Evolutionary conservation across 805 yeast genomes (phyloP), one percentile per base, ranked within the genome.

Genomic region (Candida sphagnicola): DNA sequence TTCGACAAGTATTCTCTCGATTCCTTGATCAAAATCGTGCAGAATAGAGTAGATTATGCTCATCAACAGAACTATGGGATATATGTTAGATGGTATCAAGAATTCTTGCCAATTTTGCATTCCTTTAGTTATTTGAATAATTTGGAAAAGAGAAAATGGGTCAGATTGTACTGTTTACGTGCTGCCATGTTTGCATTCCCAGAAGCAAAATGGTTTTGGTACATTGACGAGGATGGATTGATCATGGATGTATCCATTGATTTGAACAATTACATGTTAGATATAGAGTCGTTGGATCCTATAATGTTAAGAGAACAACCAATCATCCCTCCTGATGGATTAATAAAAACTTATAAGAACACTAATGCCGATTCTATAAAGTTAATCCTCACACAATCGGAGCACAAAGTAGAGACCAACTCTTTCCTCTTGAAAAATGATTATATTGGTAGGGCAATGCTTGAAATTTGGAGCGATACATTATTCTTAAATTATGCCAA

Each of bases 111-210:
- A 5, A 49, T 72, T 12, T 50, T 82, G 40, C 70, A 76, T 39
- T 55, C 67, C 5, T 38, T 62, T 28, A 70, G 70, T 26, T 59
- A 71, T 49, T 61, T 66, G 42, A 59, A 62, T 45, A 61, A 61
- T 48, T 45, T 56, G 52, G 67, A 78, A 47, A 65, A 65, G 40
- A 62, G 70, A 19, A 68, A 67, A 46, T 85, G 95, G 93, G 74
- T 78, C 23, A 77, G 81, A 46, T 53, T 82, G 19, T 74, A 76
- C 40, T 58, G 81, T 29, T 58, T 87, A 56, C 74, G 95, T 44
- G 93, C 90, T 31, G 97, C 98, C n/a, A 80, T 91, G 82, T 78
- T 77, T 57, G 93, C 95, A 0, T 89, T 89, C 67, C 98, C 98
- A 1, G 70, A 81, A 34, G 85, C 96, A n/a, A 79, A 86, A 57